phyloP scores from a whole-genome alignment of 148 eudicot species.

The Nepenthes gracilis region DNA sequence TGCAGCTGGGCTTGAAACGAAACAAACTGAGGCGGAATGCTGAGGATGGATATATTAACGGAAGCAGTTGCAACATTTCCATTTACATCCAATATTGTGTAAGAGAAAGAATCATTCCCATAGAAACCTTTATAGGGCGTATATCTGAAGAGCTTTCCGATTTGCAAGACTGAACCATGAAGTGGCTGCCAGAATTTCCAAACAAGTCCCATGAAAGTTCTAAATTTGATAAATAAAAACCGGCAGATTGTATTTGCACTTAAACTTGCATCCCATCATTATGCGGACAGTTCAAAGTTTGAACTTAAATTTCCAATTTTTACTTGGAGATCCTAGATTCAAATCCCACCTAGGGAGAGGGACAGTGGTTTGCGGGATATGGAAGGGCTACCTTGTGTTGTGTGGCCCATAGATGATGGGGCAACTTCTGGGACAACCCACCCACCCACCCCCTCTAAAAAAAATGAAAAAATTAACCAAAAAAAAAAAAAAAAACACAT shows the following conservation, averaged over 20 bases:
- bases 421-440: too few species aligned
- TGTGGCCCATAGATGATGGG: too few species aligned
- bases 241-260: not conserved
- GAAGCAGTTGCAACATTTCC: conserved; percentile 52
- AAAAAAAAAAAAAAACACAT: too few species aligned
- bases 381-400: too few species aligned
- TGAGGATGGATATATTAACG: conserved; percentile 45
- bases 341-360: too few species aligned
- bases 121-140: conserved; percentile 79
- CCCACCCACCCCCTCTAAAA: too few species aligned
- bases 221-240: not conserved
- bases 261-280: too few species aligned
- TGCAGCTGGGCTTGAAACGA: conserved; percentile 48
- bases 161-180: conserved; percentile 66
- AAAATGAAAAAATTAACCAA: too few species aligned
- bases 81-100: conserved; percentile 49
- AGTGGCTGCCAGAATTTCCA: conserved; percentile 48
- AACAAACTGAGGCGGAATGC: conserved; percentile 86
- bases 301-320: too few species aligned
- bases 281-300: too few species aligned
- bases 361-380: too few species aligned
- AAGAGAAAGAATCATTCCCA: conserved; percentile 72
- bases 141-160: conserved; percentile 51
- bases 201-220: not conserved
- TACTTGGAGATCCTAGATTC: too few species aligned